Conservation (phyloP, 257 asterid genomes). For the Cruciata laevipes region DNA sequence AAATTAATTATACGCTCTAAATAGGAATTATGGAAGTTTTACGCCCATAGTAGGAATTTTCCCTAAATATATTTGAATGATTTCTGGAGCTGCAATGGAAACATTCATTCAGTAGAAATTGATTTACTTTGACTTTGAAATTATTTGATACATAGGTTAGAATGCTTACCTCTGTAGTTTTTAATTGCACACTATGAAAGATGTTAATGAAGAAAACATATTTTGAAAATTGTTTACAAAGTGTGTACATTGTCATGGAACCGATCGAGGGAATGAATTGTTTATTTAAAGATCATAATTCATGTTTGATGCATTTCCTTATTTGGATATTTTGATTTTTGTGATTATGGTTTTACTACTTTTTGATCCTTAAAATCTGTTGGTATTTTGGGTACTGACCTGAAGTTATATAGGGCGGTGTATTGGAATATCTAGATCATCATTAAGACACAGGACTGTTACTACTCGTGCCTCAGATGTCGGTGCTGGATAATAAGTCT, state of each 20-base stretch:
- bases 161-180: not conserved
- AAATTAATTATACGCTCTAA: no score
- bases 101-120: not conserved
- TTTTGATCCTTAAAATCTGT: not conserved
- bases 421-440: slow-evolving; percentile 24
- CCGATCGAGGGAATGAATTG: no score
- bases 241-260: no score
- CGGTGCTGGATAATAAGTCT: slow-evolving; percentile 55
- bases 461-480: slow-evolving; percentile 39
- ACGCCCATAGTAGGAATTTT: no score
- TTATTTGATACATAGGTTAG: not conserved
- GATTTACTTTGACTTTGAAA: not conserved
- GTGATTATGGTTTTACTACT: not conserved
- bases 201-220: not conserved
- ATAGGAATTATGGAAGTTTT: no score
- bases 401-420: slow-evolving; percentile 24
- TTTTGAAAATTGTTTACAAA: not conserved
- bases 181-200: no score
- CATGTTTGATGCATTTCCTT: not conserved
- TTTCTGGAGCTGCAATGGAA: not conserved
- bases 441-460: slow-evolving; percentile 18
- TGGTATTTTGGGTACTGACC: not conserved
- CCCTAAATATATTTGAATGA: no score
- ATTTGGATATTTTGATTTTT: not conserved
- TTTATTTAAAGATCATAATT: not conserved